Evolutionary conservation across 192 early-diverging fungal genomes (phyloP).

Genomic region (Lobosporangium transversale): DNA sequence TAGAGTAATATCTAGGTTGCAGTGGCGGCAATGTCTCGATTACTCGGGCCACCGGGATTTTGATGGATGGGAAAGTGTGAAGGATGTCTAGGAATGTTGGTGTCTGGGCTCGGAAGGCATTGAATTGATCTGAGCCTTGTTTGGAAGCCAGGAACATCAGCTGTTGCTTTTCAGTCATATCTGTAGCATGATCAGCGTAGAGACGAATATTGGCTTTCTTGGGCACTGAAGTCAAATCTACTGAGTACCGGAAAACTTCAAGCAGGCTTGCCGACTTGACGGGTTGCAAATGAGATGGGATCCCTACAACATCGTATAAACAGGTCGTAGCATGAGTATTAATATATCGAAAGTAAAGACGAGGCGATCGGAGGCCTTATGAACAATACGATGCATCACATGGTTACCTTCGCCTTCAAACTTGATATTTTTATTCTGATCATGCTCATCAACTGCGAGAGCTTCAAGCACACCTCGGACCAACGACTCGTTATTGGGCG

Average conservation of each 20-base stretch:
- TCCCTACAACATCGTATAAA: constrained; percentile 20
- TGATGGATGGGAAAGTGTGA: constrained; percentile 78
- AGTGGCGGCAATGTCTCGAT: constrained; percentile 83
- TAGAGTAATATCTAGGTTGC: constrained; percentile 90
- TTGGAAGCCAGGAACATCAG: constrained; percentile 84
- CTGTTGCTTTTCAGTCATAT: constrained; percentile 75
- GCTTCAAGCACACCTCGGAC: constrained; percentile 72
- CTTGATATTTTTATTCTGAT: constrained; percentile 37
- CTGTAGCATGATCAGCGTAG: constrained; percentile 81
- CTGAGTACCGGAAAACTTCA: constrained; percentile 76
- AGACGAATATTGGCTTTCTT: constrained; percentile 86
- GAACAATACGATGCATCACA: not conserved
- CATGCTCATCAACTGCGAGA: constrained; percentile 61
- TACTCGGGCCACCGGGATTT: constrained; percentile 73
- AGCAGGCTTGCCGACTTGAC: constrained; percentile 57
- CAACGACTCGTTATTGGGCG: constrained; percentile 81
- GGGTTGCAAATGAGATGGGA: constrained; percentile 64
- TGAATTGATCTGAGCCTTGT: constrained; percentile 75
- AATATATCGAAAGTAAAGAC: too few species aligned
- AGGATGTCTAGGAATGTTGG: constrained; percentile 88
- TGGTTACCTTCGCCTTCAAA: constrained; percentile 53
- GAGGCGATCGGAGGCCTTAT: too few species aligned
- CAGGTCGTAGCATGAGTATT: not conserved
- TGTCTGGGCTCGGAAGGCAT: constrained; percentile 67
- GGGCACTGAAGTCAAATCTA: constrained; percentile 79